A percentile compares a stretch with the other conserved stretches of the same genome.
These are phyloP conservation scores for Crithidia sp. DNA, from an alignment of 208 protist species.

Conservation along the genomic window DNA sequence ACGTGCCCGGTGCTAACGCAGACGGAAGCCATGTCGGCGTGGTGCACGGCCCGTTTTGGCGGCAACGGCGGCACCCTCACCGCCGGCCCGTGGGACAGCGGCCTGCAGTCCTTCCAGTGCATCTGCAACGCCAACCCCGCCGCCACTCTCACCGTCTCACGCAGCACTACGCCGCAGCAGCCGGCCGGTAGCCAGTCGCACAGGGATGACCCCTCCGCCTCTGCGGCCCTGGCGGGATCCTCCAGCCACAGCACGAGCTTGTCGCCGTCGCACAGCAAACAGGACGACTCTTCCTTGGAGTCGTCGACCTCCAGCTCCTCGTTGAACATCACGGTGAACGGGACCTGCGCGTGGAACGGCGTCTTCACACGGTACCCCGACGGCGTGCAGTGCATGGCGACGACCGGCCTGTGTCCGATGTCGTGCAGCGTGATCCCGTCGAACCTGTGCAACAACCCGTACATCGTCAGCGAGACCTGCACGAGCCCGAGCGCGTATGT, in stretches of 20 bases:
- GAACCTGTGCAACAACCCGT: constrained; percentile 38
- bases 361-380: constrained; percentile 49
- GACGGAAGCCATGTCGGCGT: constrained; percentile 1
- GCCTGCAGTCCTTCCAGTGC: constrained; percentile 8
- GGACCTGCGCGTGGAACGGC: constrained; percentile 53
- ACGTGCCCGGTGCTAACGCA: constrained; percentile 10
- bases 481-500: constrained; percentile 9
- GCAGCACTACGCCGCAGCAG: background rate
- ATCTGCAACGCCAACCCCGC: constrained; percentile 33
- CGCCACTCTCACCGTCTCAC: constrained; percentile 8
- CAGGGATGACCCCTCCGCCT: background rate
- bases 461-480: constrained; percentile 20
- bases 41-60: constrained; percentile 26
- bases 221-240: background rate
- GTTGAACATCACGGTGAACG: background rate
- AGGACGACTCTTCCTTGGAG: background rate
- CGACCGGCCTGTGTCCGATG: constrained; percentile 55
- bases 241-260: background rate
- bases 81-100: constrained; percentile 5
- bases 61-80: constrained; percentile 24
- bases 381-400: constrained; percentile 56
- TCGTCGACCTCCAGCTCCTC: background rate
- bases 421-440: constrained; percentile 36
- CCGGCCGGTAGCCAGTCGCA: background rate
- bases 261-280: background rate